These are phyloP conservation scores for Phoma sp. DNA, from an alignment of 2,329 filamentous ascomycete species.

Conservation along the genomic window DNA sequence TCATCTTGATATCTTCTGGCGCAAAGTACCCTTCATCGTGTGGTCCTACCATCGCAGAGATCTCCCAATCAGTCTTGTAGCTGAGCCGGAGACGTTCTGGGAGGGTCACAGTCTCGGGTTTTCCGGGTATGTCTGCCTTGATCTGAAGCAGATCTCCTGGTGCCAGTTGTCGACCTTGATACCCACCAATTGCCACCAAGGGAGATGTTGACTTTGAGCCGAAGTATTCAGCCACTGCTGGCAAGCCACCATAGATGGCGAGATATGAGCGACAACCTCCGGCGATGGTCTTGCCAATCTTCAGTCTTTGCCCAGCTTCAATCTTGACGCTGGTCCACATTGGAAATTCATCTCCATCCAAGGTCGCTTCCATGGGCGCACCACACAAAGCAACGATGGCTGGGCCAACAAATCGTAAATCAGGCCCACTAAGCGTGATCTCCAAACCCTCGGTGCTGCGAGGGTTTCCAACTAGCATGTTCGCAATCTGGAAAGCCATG, in stretches of 20 bases:
- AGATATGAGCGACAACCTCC: slow-evolving; percentile 65
- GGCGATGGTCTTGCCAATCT: slow-evolving; percentile 60
- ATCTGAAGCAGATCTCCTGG: slow-evolving; percentile 61
- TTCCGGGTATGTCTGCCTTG: slow-evolving; percentile 47
- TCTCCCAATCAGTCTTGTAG: slow-evolving; percentile 60
- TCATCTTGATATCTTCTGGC: slow-evolving; percentile 60
- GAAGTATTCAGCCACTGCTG: slow-evolving; percentile 62
- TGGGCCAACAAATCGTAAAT: slow-evolving; percentile 61
- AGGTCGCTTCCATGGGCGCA: slow-evolving; percentile 57
- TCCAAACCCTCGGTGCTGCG: slow-evolving; percentile 62
- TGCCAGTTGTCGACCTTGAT: slow-evolving; percentile 63
- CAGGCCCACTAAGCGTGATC: slow-evolving; percentile 66
- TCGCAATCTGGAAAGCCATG: slow-evolving; percentile 64
- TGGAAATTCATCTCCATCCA: slow-evolving; percentile 58
- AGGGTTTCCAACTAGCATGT: slow-evolving; percentile 65
- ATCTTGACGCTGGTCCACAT: slow-evolving; percentile 64
- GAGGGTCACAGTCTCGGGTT: slow-evolving; percentile 43
- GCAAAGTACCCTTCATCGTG: slow-evolving; percentile 62
- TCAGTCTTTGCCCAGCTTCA: slow-evolving; percentile 59
- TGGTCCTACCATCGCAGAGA: slow-evolving; percentile 62
- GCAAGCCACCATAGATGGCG: slow-evolving; percentile 63
- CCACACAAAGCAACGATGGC: slow-evolving; percentile 65
- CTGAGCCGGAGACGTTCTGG: slow-evolving; percentile 56
- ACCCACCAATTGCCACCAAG: slow-evolving; percentile 64
- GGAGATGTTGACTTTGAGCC: slow-evolving; percentile 66